Evolutionary conservation across 441 rosid genomes (phyloP).

Genomic region (Biscutella laevigata): DNA sequence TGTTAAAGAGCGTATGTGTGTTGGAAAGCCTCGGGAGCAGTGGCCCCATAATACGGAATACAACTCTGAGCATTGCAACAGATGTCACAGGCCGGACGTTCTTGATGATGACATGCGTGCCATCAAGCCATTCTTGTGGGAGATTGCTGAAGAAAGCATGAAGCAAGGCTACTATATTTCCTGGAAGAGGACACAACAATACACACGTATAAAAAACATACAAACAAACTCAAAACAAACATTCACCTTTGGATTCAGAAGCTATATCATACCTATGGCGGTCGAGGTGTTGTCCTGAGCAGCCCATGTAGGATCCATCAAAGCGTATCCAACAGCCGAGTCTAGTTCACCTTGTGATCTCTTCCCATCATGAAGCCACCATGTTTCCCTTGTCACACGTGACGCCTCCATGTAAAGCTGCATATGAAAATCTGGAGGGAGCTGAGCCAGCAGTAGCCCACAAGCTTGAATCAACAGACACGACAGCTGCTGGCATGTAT

Average conservation of each 20-base stretch:
- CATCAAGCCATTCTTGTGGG: conserved; percentile 98
- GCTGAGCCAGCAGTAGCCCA: conserved; percentile 89
- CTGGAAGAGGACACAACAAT: conserved; percentile 35
- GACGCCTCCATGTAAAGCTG: conserved; percentile 83
- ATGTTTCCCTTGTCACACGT: conserved; percentile 68
- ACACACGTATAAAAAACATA: neutral
- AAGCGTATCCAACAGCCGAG: conserved; percentile 88
- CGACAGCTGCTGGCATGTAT: conserved; percentile 89
- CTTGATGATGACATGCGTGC: conserved; percentile 62
- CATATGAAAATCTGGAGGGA: conserved; percentile 73
- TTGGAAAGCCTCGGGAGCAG: conserved; percentile 86
- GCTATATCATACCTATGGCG: conserved; percentile 59
- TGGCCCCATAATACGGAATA: conserved; percentile 89
- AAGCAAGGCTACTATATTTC: conserved; percentile 79
- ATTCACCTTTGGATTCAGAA: conserved; percentile 10
- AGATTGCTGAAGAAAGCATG: conserved; percentile 93
- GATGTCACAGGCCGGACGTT: conserved; percentile 87
- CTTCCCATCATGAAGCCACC: conserved; percentile 90
- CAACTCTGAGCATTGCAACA: conserved; percentile 89
- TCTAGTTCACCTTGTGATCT: conserved; percentile 69
- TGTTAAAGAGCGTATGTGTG: conserved; percentile 79
- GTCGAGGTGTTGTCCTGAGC: conserved; percentile 97
- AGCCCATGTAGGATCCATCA: conserved; percentile 97
- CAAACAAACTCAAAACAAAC: neutral
- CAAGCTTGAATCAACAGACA: conserved; percentile 95